Percentiles rank a stretch among this genome's conserved stretches.
phyloP scores from a whole-genome alignment of 2,329 filamentous ascomycete genomes.

The Diplodia sapinea region DNA sequence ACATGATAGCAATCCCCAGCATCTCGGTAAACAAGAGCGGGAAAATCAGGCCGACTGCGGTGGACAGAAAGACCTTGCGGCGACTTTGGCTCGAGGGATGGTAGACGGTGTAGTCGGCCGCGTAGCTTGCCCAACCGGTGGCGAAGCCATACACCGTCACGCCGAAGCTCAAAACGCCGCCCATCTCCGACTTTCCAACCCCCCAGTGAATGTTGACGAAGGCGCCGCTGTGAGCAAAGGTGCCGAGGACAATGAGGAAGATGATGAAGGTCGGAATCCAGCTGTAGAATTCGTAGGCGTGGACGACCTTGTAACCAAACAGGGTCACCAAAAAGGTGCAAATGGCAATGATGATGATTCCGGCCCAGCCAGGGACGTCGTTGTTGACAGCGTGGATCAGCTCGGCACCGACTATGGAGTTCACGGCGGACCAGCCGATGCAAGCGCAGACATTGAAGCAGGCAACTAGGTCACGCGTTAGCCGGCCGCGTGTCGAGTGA shows the following conservation, averaged over 20 bases:
- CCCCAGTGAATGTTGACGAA: slow-evolving; percentile 68
- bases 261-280: slow-evolving; percentile 77
- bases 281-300: slow-evolving; percentile 75
- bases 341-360: slow-evolving; percentile 74
- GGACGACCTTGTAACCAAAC: slow-evolving; percentile 77
- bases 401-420: slow-evolving; percentile 80
- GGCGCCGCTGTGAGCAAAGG: slow-evolving; percentile 69
- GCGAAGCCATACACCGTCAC: slow-evolving; percentile 71
- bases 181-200: slow-evolving; percentile 64
- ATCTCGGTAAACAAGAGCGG: slow-evolving; percentile 77
- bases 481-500: background rate
- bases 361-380: slow-evolving; percentile 72
- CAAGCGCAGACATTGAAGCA: slow-evolving; percentile 73
- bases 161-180: slow-evolving; percentile 68
- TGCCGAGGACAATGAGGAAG: slow-evolving; percentile 72
- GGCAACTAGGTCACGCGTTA: slow-evolving; percentile 57
- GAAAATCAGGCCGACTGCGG: slow-evolving; percentile 71
- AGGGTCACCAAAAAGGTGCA: slow-evolving; percentile 73
- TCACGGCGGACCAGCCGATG: slow-evolving; percentile 77
- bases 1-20: slow-evolving; percentile 72
- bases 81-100: slow-evolving; percentile 68
- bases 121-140: slow-evolving; percentile 75
- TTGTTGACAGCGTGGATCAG: slow-evolving; percentile 75
- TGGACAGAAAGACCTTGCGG: slow-evolving; percentile 69
- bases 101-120: slow-evolving; percentile 81